A percentile compares a stretch with the other conserved stretches of the same genome.
phyloP scores from a whole-genome alignment of 148 eudicot species.

The Polygonum aviculare region DNA sequence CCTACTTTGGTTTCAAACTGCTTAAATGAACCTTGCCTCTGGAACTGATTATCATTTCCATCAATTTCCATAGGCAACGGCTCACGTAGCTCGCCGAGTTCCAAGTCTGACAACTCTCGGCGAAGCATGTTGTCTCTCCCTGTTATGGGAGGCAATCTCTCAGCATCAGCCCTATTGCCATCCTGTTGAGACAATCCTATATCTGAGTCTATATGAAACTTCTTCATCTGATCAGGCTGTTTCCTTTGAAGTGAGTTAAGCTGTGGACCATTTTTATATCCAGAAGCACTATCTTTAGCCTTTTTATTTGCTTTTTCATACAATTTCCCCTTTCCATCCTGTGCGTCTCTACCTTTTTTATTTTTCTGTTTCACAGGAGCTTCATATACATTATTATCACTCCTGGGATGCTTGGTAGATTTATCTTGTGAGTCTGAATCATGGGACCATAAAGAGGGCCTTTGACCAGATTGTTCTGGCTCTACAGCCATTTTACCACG shows the following conservation, averaged over 20 bases:
- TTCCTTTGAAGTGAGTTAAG: slow-evolving; percentile 26
- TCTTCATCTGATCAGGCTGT: slow-evolving; percentile 29
- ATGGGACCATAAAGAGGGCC: slow-evolving; percentile 30
- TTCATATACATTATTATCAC: slow-evolving; percentile 22
- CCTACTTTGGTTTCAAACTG: slow-evolving; percentile 34
- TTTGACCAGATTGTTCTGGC: slow-evolving; percentile 32
- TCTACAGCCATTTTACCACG: slow-evolving; percentile 36
- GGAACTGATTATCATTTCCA: slow-evolving; percentile 35
- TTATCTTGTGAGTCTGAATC: slow-evolving; percentile 35
- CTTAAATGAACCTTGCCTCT: slow-evolving; percentile 60
- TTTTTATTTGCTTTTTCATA: slow-evolving; percentile 35
- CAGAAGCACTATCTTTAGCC: slow-evolving; percentile 26
- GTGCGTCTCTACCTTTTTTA: slow-evolving; percentile 26
- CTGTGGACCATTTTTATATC: slow-evolving; percentile 23
- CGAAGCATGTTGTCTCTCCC: slow-evolving; percentile 37
- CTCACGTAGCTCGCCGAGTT: slow-evolving; percentile 94
- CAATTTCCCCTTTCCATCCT: slow-evolving; percentile 31
- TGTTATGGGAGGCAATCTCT: slow-evolving; percentile 27
- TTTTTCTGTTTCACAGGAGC: slow-evolving; percentile 28
- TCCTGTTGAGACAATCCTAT: slow-evolving; percentile 26
- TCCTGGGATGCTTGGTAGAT: slow-evolving; percentile 29
- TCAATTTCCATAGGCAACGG: slow-evolving; percentile 43
- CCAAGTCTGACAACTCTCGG: slow-evolving; percentile 80
- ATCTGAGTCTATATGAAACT: slow-evolving; percentile 23
- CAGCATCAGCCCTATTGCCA: slow-evolving; percentile 15